Evolutionary conservation across 129 eudicot species (phyloP), one percentile per base, ranked within the genome.

Genomic region (Scalesia atractyloides): DNA sequence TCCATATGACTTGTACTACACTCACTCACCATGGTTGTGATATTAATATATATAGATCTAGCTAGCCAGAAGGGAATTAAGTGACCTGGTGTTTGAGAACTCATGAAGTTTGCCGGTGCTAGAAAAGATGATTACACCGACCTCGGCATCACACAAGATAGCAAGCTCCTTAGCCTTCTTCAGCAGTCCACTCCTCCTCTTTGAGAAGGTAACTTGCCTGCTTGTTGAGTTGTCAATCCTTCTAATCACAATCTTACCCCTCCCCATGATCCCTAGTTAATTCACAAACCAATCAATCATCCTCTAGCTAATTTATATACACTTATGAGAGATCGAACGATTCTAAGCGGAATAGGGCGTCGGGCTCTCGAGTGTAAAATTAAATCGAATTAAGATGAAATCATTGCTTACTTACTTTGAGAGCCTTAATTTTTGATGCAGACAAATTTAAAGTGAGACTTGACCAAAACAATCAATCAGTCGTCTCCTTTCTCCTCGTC

Each of bases 121-220:
- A 39, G 92, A 87, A 80, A 87, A 87, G 72, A 84, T 82, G 70
- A 88, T 75, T 15, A 88, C 82, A 56, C 88, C 95, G 44, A 88
- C 91, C 72, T 88, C 90, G 16, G 90, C 95, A n/a, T 88, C 95
- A 54, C 95, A 88, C 66, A 88, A 79, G 75, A 88, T 88, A 19
- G 83, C 90, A 10, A 88, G 80, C 82, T 88, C 95, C 82, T 88
- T 88, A 0, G 95, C 95, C 79, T 88, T 88, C 81, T 88, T 88
- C 84, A 88, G 66, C 80, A 87, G 46, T 57, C 93, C 93, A 41
- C 69, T 87, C 59, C 89, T 82, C 85, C 93, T 73, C 80, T 88
- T 88, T 30, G 95, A 88, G 54, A 88, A 88, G 43, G 95, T 88
- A 18, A 88, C 95, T 66, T 88, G 95, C 64, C 95, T 78, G 74